A percentile compares a stretch with the other conserved stretches of the same genome.
Evolutionary conservation across 2,329 filamentous ascomycete genomes (phyloP).

Genomic region (Blastomyces silverae): DNA sequence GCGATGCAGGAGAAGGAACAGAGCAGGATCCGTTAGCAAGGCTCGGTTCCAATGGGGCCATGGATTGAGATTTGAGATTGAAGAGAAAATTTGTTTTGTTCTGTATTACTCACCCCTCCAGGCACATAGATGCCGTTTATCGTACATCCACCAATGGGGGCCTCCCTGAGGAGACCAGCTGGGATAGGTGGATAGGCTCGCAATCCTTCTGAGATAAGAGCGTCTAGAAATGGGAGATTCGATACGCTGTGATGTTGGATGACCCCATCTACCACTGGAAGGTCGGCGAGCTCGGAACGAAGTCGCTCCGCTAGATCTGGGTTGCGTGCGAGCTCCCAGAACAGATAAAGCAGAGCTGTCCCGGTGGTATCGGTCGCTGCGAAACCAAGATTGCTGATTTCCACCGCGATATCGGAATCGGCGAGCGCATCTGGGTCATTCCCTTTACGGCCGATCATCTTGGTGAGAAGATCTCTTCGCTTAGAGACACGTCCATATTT

Average conservation of each 20-base stretch:
- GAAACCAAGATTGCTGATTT: constrained; percentile 15
- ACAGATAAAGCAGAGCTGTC: constrained; percentile 13
- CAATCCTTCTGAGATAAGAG: constrained; percentile 13
- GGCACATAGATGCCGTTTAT: constrained; percentile 15
- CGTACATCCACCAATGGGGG: constrained; percentile 7
- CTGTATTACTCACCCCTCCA: constrained; percentile 13
- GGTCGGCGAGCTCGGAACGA: constrained; percentile 6
- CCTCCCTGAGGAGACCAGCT: constrained; percentile 7
- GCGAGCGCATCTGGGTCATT: constrained; percentile 15
- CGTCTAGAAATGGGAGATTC: constrained; percentile 14
- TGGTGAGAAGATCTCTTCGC: constrained; percentile 14
- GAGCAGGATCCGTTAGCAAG: neutral
- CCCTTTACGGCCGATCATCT: constrained; percentile 13
- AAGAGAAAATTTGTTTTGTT: neutral
- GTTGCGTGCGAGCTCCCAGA: constrained; percentile 14
- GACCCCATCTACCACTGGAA: constrained; percentile 12
- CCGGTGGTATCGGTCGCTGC: constrained; percentile 14
- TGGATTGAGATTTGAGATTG: neutral
- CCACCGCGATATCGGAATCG: constrained; percentile 9
- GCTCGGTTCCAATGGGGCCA: neutral
- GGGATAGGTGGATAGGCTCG: constrained; percentile 12
- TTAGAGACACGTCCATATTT: constrained; percentile 11
- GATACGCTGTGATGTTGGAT: constrained; percentile 8
- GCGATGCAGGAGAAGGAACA: neutral
- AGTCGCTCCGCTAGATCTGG: constrained; percentile 5